phyloP scores from a whole-genome alignment of 2,329 filamentous ascomycete genomes.

The Tolypocladium pustulatum region DNA sequence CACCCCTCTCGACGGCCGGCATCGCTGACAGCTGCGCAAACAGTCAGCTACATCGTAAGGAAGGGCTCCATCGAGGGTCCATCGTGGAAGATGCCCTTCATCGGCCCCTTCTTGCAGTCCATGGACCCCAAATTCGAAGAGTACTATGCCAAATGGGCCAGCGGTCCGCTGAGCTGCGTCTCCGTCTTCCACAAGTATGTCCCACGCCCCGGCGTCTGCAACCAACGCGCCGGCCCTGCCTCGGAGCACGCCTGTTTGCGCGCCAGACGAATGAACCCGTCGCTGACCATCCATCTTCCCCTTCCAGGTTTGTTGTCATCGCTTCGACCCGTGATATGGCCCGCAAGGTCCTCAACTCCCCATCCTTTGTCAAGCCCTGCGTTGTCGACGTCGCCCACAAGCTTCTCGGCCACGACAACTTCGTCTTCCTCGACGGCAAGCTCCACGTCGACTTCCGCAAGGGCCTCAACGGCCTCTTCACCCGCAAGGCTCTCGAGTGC shows the following conservation, averaged over 20 bases:
- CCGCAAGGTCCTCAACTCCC: slow-evolving; percentile 94
- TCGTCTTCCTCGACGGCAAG: slow-evolving; percentile 95
- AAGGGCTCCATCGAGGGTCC: slow-evolving; percentile 72
- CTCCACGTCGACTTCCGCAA: slow-evolving; percentile 95
- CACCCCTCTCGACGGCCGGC: not conserved
- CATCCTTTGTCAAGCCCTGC: slow-evolving; percentile 83
- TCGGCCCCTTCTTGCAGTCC: slow-evolving; percentile 92
- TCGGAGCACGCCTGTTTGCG: not conserved
- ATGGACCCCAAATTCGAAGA: slow-evolving; percentile 84
- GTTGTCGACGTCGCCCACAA: slow-evolving; percentile 93
- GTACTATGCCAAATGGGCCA: slow-evolving; percentile 88
- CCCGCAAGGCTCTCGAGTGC: slow-evolving; percentile 71
- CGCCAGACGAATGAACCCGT: not conserved
- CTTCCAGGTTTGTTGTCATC: slow-evolving; percentile 81
- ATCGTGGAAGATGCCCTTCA: slow-evolving; percentile 68
- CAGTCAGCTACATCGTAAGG: slow-evolving; percentile 64
- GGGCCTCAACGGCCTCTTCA: slow-evolving; percentile 90
- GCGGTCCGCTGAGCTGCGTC: slow-evolving; percentile 87
- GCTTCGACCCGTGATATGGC: slow-evolving; percentile 91
- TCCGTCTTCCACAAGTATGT: slow-evolving; percentile 97
- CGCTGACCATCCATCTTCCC: not conserved
- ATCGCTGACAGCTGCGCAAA: not conserved
- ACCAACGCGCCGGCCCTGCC: not conserved
- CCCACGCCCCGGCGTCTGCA: not conserved
- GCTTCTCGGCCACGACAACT: slow-evolving; percentile 83